These are phyloP conservation scores for Pseudocercospora pini-densiflorae DNA, from an alignment of 2,329 filamentous ascomycete species.

Conservation along the genomic window DNA sequence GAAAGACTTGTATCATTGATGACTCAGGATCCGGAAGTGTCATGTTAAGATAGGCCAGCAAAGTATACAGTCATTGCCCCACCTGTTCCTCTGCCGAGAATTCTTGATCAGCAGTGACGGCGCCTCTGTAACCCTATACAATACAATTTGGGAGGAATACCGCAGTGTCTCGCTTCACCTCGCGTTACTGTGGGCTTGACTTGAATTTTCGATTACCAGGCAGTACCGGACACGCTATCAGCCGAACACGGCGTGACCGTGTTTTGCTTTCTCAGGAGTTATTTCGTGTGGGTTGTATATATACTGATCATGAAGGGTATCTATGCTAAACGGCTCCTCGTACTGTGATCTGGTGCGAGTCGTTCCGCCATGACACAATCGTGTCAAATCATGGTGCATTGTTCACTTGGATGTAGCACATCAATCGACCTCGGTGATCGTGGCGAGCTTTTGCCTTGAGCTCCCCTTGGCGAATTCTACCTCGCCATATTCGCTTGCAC, in stretches of 20 bases:
- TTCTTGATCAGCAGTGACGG: neutral
- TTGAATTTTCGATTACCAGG: neutral
- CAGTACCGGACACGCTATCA: neutral
- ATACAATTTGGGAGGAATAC: no score
- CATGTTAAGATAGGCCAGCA: neutral
- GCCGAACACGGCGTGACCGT: neutral
- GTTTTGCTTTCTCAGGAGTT: neutral
- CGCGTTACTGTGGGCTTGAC: no score
- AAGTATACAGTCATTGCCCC: neutral
- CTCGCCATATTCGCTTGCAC: constrained; percentile 39
- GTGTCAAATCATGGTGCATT: no score
- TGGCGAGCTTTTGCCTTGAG: neutral
- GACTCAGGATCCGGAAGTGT: neutral
- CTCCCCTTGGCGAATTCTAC: constrained; percentile 13
- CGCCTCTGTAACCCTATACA: no score
- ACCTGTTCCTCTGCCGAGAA: neutral
- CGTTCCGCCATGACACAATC: neutral
- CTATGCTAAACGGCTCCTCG: neutral
- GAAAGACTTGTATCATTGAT: neutral
- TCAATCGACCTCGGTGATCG: neutral
- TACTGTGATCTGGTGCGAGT: neutral
- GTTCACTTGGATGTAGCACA: no score
- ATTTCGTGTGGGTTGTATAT: neutral
- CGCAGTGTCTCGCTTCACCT: no score
- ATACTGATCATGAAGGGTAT: constrained; percentile 3